A percentile compares a stretch with the other conserved stretches of the same genome.
Evolutionary conservation across 2,329 filamentous ascomycete species (phyloP).

Genomic region (Epichloe hybrida): DNA sequence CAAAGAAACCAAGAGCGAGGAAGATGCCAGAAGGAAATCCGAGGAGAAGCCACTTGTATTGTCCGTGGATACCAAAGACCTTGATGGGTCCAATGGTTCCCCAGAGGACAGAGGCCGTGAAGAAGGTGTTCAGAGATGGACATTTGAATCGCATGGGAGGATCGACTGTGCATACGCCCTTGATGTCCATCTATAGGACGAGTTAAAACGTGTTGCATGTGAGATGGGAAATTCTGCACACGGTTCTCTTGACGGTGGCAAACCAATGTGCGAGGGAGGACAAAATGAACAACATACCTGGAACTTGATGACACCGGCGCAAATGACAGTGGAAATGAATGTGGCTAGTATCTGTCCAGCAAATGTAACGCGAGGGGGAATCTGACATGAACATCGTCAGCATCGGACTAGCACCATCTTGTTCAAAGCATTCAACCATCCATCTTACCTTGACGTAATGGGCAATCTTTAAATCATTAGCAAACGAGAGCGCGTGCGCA

Average conservation of each 20-base stretch:
- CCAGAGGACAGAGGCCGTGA: slow-evolving; percentile 27
- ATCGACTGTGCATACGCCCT: slow-evolving; percentile 22
- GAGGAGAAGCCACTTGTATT: slow-evolving; percentile 24
- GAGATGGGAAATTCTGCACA: too few relatives aligned
- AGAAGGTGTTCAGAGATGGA: slow-evolving; percentile 25
- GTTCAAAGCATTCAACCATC: background rate
- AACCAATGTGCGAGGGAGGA: too few relatives aligned
- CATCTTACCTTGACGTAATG: slow-evolving; percentile 29
- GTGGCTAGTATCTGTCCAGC: slow-evolving; percentile 22
- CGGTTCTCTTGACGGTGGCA: too few relatives aligned
- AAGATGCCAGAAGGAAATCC: slow-evolving; percentile 27
- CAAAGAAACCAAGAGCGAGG: slow-evolving; percentile 23
- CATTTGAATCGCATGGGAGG: slow-evolving; percentile 24
- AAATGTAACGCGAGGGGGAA: slow-evolving; percentile 24
- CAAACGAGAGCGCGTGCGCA: slow-evolving; percentile 23
- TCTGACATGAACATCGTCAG: slow-evolving; percentile 3
- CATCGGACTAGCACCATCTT: too few relatives aligned
- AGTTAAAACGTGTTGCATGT: too few relatives aligned
- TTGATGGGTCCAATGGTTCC: slow-evolving; percentile 25
- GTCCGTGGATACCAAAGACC: slow-evolving; percentile 22
- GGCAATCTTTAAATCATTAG: slow-evolving; percentile 21
- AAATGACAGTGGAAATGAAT: slow-evolving; percentile 20
- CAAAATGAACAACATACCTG: slow-evolving; percentile 13
- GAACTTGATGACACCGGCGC: slow-evolving; percentile 23
- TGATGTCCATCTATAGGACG: slow-evolving; percentile 15